Evolutionary conservation across 148 eudicot species (phyloP).

Genomic region (Rhododendron simsii): DNA sequence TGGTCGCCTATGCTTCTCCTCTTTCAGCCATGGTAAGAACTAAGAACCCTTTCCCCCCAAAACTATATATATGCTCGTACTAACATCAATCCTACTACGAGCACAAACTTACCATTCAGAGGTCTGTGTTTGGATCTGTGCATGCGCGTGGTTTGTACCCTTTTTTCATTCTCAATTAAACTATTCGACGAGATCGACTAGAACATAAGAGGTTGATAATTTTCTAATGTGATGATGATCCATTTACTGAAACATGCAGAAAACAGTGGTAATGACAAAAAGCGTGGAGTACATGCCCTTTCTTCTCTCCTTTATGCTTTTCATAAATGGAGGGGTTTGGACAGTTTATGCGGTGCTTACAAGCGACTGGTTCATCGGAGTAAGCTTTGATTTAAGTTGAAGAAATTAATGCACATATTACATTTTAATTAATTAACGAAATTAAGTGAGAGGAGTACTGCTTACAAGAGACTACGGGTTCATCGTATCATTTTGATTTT

Average conservation of each 20-base stretch:
- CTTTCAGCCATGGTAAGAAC: background rate
- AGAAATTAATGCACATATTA: background rate
- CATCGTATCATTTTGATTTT: background rate
- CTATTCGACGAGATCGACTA: background rate
- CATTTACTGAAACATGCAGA: background rate
- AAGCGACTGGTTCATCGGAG: background rate
- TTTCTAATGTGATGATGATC: background rate
- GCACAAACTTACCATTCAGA: background rate
- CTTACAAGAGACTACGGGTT: background rate
- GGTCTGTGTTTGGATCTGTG: background rate
- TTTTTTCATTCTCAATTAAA: background rate
- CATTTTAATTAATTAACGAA: background rate
- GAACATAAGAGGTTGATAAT: background rate
- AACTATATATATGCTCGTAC: too few species aligned
- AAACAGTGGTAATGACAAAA: background rate
- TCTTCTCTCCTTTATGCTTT: background rate
- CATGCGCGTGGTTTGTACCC: background rate
- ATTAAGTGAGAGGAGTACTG: background rate
- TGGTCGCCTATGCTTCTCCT: background rate
- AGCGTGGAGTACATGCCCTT: constrained; percentile 3
- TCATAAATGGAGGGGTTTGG: background rate
- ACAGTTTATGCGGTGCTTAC: background rate
- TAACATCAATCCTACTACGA: background rate
- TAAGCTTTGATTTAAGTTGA: background rate
- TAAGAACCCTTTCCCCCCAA: background rate